A percentile compares a stretch with the other conserved stretches of the same genome.
Conservation (phyloP, 2,329 filamentous ascomycete species). For the Arthrobotrys musiformis region DNA sequence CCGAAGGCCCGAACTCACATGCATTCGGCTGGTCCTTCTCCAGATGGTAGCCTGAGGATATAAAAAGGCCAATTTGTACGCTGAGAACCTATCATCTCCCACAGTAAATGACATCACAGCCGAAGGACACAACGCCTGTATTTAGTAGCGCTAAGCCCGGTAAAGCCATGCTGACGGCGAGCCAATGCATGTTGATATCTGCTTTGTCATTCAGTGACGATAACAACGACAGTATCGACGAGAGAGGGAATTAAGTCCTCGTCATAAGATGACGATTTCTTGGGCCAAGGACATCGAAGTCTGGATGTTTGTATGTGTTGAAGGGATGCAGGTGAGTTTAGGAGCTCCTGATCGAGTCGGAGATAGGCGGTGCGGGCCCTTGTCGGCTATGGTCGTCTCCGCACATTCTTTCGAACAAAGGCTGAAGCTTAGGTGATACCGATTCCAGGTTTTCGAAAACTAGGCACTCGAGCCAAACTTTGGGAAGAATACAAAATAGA, state of each 20-base stretch:
- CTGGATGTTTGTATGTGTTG: conserved; percentile 45
- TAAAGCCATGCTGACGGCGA: conserved; percentile 41
- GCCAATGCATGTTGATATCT: conserved; percentile 18
- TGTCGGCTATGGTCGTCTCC: conserved; percentile 50
- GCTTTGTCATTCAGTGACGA: conserved; percentile 38
- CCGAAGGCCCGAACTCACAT: conserved; percentile 32
- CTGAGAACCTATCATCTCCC: conserved; percentile 32
- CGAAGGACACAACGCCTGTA: not conserved
- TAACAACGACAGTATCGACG: conserved; percentile 31
- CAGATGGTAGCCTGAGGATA: conserved; percentile 1
- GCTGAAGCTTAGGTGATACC: conserved; percentile 44
- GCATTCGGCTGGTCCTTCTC: not conserved
- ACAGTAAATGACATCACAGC: conserved; percentile 44
- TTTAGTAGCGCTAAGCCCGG: conserved; percentile 38
- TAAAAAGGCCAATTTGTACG: not conserved
- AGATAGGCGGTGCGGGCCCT: conserved; percentile 49
- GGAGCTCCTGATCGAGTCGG: conserved; percentile 44
- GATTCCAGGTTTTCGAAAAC: conserved; percentile 1
- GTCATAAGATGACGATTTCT: conserved; percentile 50
- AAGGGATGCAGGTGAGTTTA: conserved; percentile 34
- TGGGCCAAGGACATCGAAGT: not conserved
- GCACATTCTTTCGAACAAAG: conserved; percentile 33
- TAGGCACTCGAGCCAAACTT: conserved; percentile 10
- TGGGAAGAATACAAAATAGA: conserved; percentile 13
- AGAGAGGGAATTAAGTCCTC: conserved; percentile 45